These are phyloP conservation scores for Colletotrichum horii DNA, from an alignment of 2,329 filamentous ascomycete genomes.

Conservation along the genomic window DNA sequence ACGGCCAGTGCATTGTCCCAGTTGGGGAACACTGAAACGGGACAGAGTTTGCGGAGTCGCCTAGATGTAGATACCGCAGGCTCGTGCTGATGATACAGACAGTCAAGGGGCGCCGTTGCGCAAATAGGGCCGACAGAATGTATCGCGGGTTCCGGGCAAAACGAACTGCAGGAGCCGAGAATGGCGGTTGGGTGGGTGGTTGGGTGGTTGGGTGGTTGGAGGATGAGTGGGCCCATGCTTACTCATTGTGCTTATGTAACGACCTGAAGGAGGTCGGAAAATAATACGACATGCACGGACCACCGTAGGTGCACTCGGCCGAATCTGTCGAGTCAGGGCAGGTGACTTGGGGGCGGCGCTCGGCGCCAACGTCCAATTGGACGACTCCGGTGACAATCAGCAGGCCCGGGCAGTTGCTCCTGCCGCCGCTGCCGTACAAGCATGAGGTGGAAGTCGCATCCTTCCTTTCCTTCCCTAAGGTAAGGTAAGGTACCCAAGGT, in stretches of 20 bases:
- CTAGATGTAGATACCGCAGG: neutral
- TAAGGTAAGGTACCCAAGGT: neutral
- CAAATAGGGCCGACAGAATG: neutral
- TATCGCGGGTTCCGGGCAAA: neutral
- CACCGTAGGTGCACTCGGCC: neutral
- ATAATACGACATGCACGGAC: neutral
- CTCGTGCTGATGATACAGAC: too few species aligned
- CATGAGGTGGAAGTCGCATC: neutral
- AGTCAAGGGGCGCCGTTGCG: too few species aligned
- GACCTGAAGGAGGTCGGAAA: neutral
- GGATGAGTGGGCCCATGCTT: neutral
- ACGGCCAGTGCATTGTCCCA: neutral
- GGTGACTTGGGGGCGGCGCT: neutral
- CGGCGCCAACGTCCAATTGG: neutral
- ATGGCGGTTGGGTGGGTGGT: neutral
- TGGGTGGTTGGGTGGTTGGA: neutral
- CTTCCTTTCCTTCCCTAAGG: neutral
- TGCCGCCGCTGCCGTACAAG: neutral
- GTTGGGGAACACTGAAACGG: neutral
- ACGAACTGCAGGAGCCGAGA: neutral
- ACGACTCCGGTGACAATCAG: neutral
- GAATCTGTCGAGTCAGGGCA: neutral
- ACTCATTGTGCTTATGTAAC: neutral
- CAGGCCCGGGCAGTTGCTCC: neutral
- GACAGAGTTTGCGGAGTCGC: neutral